Evolutionary conservation across 192 early-diverging fungal species (phyloP), one percentile per base, ranked within the genome.

Genomic region (Coemansia sp.): DNA sequence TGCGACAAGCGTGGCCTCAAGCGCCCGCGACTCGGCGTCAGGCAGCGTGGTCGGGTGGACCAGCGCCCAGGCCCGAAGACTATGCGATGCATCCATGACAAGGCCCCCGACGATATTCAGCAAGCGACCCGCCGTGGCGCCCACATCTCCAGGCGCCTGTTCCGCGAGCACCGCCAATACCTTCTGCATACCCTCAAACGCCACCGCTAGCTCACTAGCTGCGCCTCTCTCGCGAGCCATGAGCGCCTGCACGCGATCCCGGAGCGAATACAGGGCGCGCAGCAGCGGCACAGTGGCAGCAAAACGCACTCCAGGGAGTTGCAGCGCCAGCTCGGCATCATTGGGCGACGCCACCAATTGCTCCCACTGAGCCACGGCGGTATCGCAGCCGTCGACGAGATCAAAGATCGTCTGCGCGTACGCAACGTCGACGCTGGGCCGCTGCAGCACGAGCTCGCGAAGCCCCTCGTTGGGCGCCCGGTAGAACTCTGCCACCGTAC

Each of bases 131-230:
- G 61, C 70, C 6, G 11, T 43, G 12, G 19, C 31, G 5, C 53
- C 70, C 20, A 62, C 54, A 1, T 3, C 20, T 0, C 46, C 36
- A 6, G 47, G 62, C 32, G 36, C 63, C 42, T 38, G 37, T 1
- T 20, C 9, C 0, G 10, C 27, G 29, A 68, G 31, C 35, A 4
- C 41, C 1, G 22, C 31, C 14, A 80, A 59, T 27, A 32, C 49
- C 1, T 9, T 22, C 59, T 75, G 78, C 51, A 65, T 65, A n/a
- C 20, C 37, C 47, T 76, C 79, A n/a, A 82, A 69, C 6, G 73
- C 79, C 41, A 82, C 79, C 1, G 79, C 79, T 15, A 76, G 63
- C 42, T 68, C 74, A 39, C 79, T 82, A 14, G 56, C 37, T 15
- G 40, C 65, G n/a, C 42, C 68, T 0, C 54, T 29, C 20, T 64